Conservation (phyloP, 1,284 basidiomycete species). For the Malassezia globosa region DNA sequence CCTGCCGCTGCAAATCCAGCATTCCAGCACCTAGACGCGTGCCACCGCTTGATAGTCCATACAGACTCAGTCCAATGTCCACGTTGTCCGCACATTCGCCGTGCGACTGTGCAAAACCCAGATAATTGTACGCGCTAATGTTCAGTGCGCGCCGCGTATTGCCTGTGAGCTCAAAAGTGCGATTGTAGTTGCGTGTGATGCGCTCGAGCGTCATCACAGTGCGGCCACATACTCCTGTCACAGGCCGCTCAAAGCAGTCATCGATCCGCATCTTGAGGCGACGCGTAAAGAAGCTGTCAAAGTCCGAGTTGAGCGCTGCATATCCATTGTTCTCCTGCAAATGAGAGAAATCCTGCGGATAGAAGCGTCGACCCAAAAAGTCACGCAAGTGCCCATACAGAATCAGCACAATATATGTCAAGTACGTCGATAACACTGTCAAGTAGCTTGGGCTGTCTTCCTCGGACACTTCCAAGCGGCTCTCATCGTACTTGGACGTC, state of each 20-base stretch:
- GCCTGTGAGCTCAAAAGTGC: slow-evolving; percentile 67
- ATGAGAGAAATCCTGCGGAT: slow-evolving; percentile 63
- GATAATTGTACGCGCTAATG: slow-evolving; percentile 97
- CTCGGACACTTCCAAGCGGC: slow-evolving; percentile 42
- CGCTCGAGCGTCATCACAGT: slow-evolving; percentile 81
- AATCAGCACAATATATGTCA: slow-evolving; percentile 53
- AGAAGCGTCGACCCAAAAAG: slow-evolving; percentile 80
- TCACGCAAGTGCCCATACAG: slow-evolving; percentile 83
- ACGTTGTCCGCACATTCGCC: slow-evolving; percentile 90
- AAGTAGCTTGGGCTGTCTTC: slow-evolving; percentile 73
- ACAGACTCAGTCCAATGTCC: slow-evolving; percentile 50
- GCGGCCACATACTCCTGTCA: slow-evolving; percentile 87
- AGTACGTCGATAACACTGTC: slow-evolving; percentile 79
- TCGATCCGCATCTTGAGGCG: slow-evolving; percentile 87
- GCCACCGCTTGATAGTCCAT: slow-evolving; percentile 66
- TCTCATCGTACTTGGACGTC: slow-evolving; percentile 54
- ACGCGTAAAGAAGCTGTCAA: slow-evolving; percentile 97
- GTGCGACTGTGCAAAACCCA: slow-evolving; percentile 87
- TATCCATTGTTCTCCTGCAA: slow-evolving; percentile 52
- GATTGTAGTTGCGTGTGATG: slow-evolving; percentile 68
- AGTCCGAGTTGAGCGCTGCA: slow-evolving; percentile 91
- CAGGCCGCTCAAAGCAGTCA: slow-evolving; percentile 86
- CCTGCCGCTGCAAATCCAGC: slow-evolving; percentile 67
- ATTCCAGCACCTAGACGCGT: slow-evolving; percentile 71
- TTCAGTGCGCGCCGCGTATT: slow-evolving; percentile 76